These are phyloP conservation scores for Oryza brachyantha DNA, from an alignment of 176 grass and related monocot genomes.

Conservation along the genomic window DNA sequence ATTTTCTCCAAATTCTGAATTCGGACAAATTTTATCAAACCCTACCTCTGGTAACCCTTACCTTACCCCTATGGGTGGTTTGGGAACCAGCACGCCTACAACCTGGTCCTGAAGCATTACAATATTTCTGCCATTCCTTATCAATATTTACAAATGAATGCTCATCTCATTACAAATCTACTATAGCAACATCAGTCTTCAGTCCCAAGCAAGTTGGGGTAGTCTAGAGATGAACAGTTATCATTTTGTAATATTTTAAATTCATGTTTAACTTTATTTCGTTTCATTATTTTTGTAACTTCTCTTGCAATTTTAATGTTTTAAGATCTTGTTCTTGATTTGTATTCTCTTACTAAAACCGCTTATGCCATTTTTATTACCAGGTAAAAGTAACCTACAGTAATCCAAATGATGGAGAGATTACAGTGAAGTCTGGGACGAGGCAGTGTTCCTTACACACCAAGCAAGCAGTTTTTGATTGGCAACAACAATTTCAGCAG, in stretches of 20 bases:
- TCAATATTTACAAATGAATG: not conserved
- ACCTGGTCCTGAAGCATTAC: not conserved
- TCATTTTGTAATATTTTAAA: not conserved
- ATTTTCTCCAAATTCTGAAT: too few species aligned
- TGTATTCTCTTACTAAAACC: conserved; percentile 1
- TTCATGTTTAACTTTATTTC: not conserved
- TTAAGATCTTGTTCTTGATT: not conserved
- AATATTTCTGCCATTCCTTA: not conserved
- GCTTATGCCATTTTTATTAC: conserved; percentile 22
- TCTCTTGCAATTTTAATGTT: not conserved
- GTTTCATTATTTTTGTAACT: not conserved
- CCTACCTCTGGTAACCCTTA: too few species aligned
- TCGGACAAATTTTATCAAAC: too few species aligned
- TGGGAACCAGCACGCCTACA: not conserved
- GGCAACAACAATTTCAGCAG: conserved; percentile 53
- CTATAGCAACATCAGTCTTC: not conserved
- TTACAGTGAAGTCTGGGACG: conserved; percentile 45
- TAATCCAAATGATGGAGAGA: conserved; percentile 32
- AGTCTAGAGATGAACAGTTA: not conserved
- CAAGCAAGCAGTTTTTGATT: conserved; percentile 40
- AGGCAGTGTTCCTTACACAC: conserved; percentile 41
- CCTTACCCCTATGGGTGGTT: too few species aligned
- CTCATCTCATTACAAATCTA: not conserved
- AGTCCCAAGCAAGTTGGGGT: not conserved
- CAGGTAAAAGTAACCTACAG: conserved; percentile 46